Percentiles rank a stretch among this genome's conserved stretches.
phyloP scores from a whole-genome alignment of 1,139 yeast species.

The Schizosaccharomyces versatilis region DNA sequence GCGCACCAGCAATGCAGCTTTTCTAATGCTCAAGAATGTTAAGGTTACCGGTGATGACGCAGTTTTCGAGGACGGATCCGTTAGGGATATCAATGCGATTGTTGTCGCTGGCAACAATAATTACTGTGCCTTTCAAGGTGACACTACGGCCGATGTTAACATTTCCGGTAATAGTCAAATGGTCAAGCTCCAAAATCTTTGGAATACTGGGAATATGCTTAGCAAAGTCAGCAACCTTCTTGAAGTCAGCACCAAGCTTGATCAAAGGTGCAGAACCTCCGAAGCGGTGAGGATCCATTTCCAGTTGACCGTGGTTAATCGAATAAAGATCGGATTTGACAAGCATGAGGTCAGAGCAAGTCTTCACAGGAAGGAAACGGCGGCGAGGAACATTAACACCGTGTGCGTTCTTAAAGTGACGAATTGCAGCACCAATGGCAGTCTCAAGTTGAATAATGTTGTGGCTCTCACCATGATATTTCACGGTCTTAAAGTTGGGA shows the following conservation, averaged over 20 bases:
- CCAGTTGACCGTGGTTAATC: conserved; percentile 78
- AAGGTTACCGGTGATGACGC: conserved; percentile 89
- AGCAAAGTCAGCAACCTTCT: conserved; percentile 82
- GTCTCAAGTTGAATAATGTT: conserved; percentile 90
- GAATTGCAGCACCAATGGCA: conserved; percentile 97
- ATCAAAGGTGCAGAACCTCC: conserved; percentile 80
- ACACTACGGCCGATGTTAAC: conserved; percentile 79
- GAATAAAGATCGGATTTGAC: conserved; percentile 91
- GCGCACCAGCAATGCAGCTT: background rate
- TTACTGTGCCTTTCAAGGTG: conserved; percentile 86
- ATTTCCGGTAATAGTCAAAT: conserved; percentile 90
- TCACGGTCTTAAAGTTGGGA: conserved; percentile 58
- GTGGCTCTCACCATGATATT: conserved; percentile 20
- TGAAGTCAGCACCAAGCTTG: conserved; percentile 88
- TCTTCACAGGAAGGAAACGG: conserved; percentile 92
- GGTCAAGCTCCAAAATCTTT: conserved; percentile 83
- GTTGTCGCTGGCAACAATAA: conserved; percentile 92
- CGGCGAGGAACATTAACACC: conserved; percentile 97
- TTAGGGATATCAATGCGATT: conserved; percentile 92
- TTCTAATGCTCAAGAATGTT: conserved; percentile 79
- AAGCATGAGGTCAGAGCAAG: conserved; percentile 78
- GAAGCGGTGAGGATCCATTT: conserved; percentile 63
- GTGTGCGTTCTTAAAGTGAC: conserved; percentile 84
- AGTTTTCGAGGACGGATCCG: conserved; percentile 83
- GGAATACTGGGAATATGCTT: conserved; percentile 88